Evolutionary conservation across 108 stramenopile genomes (phyloP).

Genomic region (Nitzschia inconspicua): DNA sequence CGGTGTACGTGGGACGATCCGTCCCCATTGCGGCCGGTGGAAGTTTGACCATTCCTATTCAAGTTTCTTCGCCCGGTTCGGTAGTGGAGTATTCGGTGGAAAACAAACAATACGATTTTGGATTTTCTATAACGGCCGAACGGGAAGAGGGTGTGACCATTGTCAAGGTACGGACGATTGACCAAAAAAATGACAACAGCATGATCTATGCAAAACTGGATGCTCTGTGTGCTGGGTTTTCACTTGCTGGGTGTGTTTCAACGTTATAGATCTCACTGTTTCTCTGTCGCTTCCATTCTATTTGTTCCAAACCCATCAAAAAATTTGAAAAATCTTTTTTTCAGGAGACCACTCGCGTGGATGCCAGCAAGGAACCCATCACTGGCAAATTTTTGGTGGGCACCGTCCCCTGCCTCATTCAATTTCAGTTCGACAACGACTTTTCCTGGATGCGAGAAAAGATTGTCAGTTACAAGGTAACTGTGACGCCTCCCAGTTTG

Average conservation of each 20-base stretch:
- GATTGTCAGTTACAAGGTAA: constrained; percentile 70
- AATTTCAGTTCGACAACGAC: constrained; percentile 82
- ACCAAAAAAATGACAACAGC: too few relatives aligned
- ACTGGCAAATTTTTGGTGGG: constrained; percentile 86
- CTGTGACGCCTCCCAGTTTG: constrained; percentile 60
- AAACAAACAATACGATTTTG: constrained; percentile 60
- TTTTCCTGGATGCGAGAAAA: constrained; percentile 90
- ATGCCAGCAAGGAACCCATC: constrained; percentile 56
- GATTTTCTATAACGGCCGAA: constrained; percentile 80
- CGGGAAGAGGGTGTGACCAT: constrained; percentile 78
- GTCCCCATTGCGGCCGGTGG: constrained; percentile 73
- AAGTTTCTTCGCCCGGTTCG: constrained; percentile 66
- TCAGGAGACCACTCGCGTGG: constrained; percentile 54
- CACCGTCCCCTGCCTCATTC: constrained; percentile 71
- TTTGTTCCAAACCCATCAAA: too few relatives aligned
- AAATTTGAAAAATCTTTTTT: background rate
- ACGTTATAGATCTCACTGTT: too few relatives aligned
- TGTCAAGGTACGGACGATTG: constrained; percentile 63
- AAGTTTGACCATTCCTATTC: constrained; percentile 74
- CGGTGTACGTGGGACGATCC: constrained; percentile 65
- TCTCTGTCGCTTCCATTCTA: too few relatives aligned
- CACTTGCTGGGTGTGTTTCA: too few relatives aligned
- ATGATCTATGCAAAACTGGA: too few relatives aligned
- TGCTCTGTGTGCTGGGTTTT: too few relatives aligned
- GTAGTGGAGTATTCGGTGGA: constrained; percentile 80